A percentile compares a stretch with the other conserved stretches of the same genome.
Conservation (phyloP, 768 basidiomycete species). For the Naganishia onofrii region DNA sequence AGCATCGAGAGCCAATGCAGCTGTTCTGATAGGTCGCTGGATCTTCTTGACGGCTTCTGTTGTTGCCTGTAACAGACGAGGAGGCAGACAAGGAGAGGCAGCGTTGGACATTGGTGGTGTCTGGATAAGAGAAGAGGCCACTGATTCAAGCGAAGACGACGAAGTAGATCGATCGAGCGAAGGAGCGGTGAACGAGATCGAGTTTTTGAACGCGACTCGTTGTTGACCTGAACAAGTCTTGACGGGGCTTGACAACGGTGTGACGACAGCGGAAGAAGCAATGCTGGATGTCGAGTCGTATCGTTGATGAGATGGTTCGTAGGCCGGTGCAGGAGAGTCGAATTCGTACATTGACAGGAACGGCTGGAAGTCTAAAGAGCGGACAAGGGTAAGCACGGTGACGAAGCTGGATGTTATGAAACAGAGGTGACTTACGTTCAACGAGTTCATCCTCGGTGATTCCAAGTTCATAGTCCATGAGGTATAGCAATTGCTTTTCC, state of each 20-base stretch:
- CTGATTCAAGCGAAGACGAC: conserved; percentile 49
- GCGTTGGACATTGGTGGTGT: conserved; percentile 19
- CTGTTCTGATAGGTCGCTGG: conserved; percentile 12
- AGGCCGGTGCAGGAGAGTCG: conserved; percentile 33
- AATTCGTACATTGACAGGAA: conserved; percentile 47
- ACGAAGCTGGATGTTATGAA: neutral
- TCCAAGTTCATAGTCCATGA: conserved; percentile 63
- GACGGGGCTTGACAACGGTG: conserved; percentile 18
- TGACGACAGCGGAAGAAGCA: conserved; percentile 25
- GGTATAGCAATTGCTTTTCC: conserved; percentile 90
- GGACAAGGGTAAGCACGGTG: neutral
- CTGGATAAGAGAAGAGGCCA: conserved; percentile 27
- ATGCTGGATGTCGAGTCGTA: conserved; percentile 42
- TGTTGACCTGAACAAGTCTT: conserved; percentile 32
- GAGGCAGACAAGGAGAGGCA: conserved; percentile 1
- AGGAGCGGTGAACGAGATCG: conserved; percentile 42
- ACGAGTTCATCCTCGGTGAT: conserved; percentile 49
- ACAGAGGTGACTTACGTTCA: conserved; percentile 13
- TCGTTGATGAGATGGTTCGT: conserved; percentile 29
- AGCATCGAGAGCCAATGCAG: neutral
- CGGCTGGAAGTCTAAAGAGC: conserved; percentile 43
- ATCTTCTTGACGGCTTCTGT: conserved; percentile 15
- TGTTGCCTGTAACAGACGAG: conserved; percentile 15
- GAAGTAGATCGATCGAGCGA: conserved; percentile 51
- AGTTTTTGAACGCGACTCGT: conserved; percentile 37